Conservation (phyloP, 2,329 filamentous ascomycete species). For the Colletotrichum trifolii region DNA sequence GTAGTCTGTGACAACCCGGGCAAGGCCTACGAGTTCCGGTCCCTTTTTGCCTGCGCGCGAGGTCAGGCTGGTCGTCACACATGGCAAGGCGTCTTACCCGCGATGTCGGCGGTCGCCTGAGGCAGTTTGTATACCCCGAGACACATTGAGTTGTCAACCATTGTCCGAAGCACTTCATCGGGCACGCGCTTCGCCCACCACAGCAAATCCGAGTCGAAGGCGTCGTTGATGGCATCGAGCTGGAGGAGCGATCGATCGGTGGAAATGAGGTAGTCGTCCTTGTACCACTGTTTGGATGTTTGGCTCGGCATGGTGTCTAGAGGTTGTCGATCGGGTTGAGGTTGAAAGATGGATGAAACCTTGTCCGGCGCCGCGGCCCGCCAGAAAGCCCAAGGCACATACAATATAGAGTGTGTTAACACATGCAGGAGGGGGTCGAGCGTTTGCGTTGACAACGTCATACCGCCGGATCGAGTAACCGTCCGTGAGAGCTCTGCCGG, state of each 20-base stretch:
- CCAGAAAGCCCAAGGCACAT: neutral
- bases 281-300: constrained; percentile 56
- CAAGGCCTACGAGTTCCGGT: constrained; percentile 53
- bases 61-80: neutral
- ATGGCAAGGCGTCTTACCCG: constrained; percentile 40
- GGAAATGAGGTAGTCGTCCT: constrained; percentile 68
- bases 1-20: constrained; percentile 41
- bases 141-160: constrained; percentile 69
- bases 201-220: constrained; percentile 66
- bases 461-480: neutral
- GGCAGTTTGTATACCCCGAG: constrained; percentile 65
- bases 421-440: constrained; percentile 17
- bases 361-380: neutral
- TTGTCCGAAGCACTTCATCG: constrained; percentile 58
- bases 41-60: constrained; percentile 35
- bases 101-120: constrained; percentile 45
- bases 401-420: neutral
- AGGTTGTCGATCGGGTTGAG: neutral
- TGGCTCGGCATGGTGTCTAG: constrained; percentile 33
- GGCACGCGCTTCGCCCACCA: constrained; percentile 70
- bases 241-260: constrained; percentile 68
- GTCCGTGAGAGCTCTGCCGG: constrained; percentile 1
- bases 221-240: constrained; percentile 63
- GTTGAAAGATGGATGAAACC: constrained; percentile 24
- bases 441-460: constrained; percentile 11